Conservation (phyloP, 495 filamentous ascomycete genomes). For the Sordaria brevicollis region DNA sequence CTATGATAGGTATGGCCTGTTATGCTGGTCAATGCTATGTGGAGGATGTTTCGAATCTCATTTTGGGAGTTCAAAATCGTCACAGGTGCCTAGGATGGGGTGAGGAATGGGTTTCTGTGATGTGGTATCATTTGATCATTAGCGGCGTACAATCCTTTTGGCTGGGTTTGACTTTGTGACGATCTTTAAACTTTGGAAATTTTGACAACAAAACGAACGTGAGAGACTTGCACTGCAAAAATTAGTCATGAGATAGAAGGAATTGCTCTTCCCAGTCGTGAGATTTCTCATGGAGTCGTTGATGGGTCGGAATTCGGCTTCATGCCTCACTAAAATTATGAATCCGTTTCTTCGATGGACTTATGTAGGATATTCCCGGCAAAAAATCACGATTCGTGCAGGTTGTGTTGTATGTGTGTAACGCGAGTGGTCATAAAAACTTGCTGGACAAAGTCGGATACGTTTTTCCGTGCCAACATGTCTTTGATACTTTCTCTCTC, state of each 20-base stretch:
- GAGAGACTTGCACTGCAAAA: not conserved
- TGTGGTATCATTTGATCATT: not conserved
- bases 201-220: not conserved
- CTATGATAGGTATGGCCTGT: not conserved
- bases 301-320: not conserved
- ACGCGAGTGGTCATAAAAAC: not conserved
- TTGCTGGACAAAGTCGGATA: not conserved
- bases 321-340: not conserved
- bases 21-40: not conserved
- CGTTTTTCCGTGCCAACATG: not conserved
- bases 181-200: not conserved
- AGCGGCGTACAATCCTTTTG: not conserved
- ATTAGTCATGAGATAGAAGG: not conserved
- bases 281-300: not conserved
- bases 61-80: not conserved
- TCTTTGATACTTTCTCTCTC: not conserved
- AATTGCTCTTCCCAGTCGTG: not conserved
- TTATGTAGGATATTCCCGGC: not conserved
- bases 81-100: not conserved
- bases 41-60: not conserved
- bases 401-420: not conserved
- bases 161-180: not conserved
- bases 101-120: not conserved
- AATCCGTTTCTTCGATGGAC: not conserved
- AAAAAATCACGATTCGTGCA: not conserved